Conservation (phyloP, 495 filamentous ascomycete species). For the Melanomma pulvis-pyrius region DNA sequence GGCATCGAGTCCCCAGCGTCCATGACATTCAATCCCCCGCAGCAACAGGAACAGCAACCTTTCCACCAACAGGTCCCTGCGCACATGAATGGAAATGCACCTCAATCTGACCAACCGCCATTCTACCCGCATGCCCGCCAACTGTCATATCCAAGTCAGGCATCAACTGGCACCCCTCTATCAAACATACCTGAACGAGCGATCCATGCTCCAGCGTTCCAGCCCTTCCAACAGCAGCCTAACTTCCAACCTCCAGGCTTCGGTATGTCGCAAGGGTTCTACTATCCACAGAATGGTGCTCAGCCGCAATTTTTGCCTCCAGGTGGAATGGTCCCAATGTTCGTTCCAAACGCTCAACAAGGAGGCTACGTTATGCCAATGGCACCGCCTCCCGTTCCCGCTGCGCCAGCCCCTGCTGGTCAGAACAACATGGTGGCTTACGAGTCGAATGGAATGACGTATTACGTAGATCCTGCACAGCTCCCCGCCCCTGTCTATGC, state of each 20-base stretch:
- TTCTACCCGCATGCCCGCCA: slow-evolving; percentile 65
- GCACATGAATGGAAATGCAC: slow-evolving; percentile 62
- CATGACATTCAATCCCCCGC: slow-evolving; percentile 68
- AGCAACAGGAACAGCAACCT: slow-evolving; percentile 75
- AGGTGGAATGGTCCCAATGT: slow-evolving; percentile 41
- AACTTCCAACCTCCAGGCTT: slow-evolving; percentile 35
- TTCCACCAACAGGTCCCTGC: slow-evolving; percentile 90
- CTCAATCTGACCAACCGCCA: slow-evolving; percentile 53
- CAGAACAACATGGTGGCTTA: slow-evolving; percentile 79
- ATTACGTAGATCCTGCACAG: slow-evolving; percentile 84
- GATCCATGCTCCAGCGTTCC: slow-evolving; percentile 90
- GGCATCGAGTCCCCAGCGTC: slow-evolving; percentile 87
- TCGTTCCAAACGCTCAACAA: slow-evolving; percentile 36
- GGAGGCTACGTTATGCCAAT: slow-evolving; percentile 36
- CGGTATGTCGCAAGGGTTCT: slow-evolving; percentile 53
- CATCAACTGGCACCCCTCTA: slow-evolving; percentile 80
- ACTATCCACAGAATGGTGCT: slow-evolving; percentile 41
- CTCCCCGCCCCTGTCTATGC: slow-evolving; percentile 46
- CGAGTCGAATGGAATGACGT: slow-evolving; percentile 92
- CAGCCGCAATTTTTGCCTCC: slow-evolving; percentile 36
- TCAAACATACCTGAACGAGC: slow-evolving; percentile 94
- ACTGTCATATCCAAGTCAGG: slow-evolving; percentile 74
- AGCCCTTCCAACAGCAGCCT: slow-evolving; percentile 55
- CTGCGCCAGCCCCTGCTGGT: slow-evolving; percentile 50
- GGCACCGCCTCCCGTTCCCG: slow-evolving; percentile 45